A percentile compares a stretch with the other conserved stretches of the same genome.
Conservation (phyloP, 345 rosid species). For the Kernera saxatilis region DNA sequence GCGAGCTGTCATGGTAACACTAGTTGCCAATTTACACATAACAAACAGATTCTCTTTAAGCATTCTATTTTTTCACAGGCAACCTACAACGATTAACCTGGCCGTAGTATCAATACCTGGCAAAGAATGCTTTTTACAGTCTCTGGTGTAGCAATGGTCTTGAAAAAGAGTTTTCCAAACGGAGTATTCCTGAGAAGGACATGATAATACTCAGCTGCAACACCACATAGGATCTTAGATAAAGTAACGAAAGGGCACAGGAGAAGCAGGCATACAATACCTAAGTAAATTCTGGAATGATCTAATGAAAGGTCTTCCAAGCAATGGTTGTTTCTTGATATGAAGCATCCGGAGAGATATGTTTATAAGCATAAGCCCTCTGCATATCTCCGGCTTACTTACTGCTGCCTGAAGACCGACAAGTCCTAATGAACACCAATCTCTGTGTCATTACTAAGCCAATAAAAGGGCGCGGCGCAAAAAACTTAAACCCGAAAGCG, state of each 20-base stretch:
- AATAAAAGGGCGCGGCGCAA: background rate
- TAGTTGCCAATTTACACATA: constrained; percentile 26
- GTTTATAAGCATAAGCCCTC: constrained; percentile 62
- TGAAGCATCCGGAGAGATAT: constrained; percentile 91
- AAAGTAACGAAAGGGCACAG: background rate
- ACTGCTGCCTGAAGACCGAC: constrained; percentile 96
- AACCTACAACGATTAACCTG: background rate
- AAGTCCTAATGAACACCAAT: constrained; percentile 42
- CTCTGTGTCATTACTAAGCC: constrained; percentile 2
- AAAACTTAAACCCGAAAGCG: background rate
- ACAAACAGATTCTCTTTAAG: background rate
- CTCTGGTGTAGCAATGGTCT: constrained; percentile 57
- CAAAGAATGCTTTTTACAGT: constrained; percentile 67
- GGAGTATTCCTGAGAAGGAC: constrained; percentile 58
- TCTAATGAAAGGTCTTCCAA: constrained; percentile 71
- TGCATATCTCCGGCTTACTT: constrained; percentile 53
- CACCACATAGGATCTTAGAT: background rate
- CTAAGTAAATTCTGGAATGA: constrained; percentile 80
- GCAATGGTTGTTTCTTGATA: constrained; percentile 70
- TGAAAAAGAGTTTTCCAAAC: constrained; percentile 58
- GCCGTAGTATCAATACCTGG: constrained; percentile 44
- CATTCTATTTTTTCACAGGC: background rate
- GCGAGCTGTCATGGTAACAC: constrained; percentile 78
- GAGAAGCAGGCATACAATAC: constrained; percentile 19
- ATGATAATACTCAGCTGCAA: constrained; percentile 3